Base-by-base conservation (phyloP, 306 rosid genomes). In the Medicago arabica region DNA sequence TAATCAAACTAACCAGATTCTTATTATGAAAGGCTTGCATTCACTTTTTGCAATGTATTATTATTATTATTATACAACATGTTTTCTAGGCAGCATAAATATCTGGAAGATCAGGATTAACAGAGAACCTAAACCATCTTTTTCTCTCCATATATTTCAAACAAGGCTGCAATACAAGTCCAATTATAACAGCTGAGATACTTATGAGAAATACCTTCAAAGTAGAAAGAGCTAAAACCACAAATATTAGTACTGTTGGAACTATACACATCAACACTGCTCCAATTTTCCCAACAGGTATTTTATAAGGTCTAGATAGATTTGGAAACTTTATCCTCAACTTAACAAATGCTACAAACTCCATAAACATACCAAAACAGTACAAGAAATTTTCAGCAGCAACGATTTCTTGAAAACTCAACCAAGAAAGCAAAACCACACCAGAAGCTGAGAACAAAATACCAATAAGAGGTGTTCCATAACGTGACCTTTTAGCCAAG, bases 331-430 rank as follows among this genome's bases (percentile, higher is more conserved):
- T 78, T 38, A 80, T 72, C 76, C 94, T 89, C 19, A 89, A 71
- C 76, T 75, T 87, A 71, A 87, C 80, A 78, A 89, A 91, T 16
- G 97, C 89, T 2, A 82, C 70, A 69, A 87, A 87, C 76, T 91
- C 94, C 91, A 85, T 75, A 8, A 89, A 80, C 92, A 91, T 91
- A 60, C 94, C 92, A 28, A 91, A 86, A 57, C 92, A 87, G 81
- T 89, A 87, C 78, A 87, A 70, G 70, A 82, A 87, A 76, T 89
- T 89, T 41, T 89, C 92, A 6, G 88, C 93, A 2, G 93, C 92
- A 38, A 88, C 88, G 1, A 89, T 91, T 81, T 91, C 97, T 74
- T 91, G 92, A 64, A 91, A 91, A 71, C 88, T 91, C 84, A 89
- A 59, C 86, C 92, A 91, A 0, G 97, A 89, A 11, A 87, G 93